Conservation (phyloP, 495 filamentous ascomycete species). For the Darksidea phi region DNA sequence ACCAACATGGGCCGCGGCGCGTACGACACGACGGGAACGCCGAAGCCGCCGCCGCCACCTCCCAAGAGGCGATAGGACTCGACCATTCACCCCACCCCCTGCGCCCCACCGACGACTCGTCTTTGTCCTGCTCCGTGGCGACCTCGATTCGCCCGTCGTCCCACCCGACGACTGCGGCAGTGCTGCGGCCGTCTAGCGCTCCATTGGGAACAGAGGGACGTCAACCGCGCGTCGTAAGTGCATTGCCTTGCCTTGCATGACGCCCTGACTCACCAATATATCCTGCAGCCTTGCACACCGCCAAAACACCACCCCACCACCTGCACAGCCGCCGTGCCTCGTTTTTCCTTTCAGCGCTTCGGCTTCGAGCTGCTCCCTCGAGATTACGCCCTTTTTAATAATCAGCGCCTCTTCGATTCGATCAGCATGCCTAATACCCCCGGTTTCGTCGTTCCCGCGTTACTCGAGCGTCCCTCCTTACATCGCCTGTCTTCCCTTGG, state of each 20-base stretch:
- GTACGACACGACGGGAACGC: slow-evolving; percentile 42
- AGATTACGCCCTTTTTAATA: slow-evolving; percentile 37
- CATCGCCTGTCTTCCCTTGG: slow-evolving; percentile 21
- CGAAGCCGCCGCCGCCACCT: slow-evolving; percentile 37
- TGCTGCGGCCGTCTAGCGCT: slow-evolving; percentile 5
- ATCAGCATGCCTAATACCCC: slow-evolving; percentile 35
- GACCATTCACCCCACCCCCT: slow-evolving; percentile 9
- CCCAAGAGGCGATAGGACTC: slow-evolving; percentile 36
- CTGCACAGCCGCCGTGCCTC: neutral
- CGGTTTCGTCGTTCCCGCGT: slow-evolving; percentile 12
- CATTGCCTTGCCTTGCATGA: slow-evolving; percentile 29
- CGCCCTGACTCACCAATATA: slow-evolving; percentile 28
- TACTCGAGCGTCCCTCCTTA: slow-evolving; percentile 17
- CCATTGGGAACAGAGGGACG: slow-evolving; percentile 33
- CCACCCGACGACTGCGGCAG: neutral
- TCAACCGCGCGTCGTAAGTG: slow-evolving; percentile 34
- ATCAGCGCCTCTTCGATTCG: slow-evolving; percentile 31
- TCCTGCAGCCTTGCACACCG: slow-evolving; percentile 30
- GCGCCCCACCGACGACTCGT: slow-evolving; percentile 13
- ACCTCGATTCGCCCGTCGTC: slow-evolving; percentile 7
- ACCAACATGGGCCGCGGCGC: slow-evolving; percentile 42
- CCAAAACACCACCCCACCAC: neutral
- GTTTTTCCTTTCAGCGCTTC: slow-evolving; percentile 2
- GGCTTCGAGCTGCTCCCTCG: slow-evolving; percentile 5
- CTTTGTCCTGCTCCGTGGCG: slow-evolving; percentile 10